Evolutionary conservation across 371 early-diverging fungal genomes (phyloP), one percentile per base, ranked within the genome.

Genomic region (Catenaria anguillulae): DNA sequence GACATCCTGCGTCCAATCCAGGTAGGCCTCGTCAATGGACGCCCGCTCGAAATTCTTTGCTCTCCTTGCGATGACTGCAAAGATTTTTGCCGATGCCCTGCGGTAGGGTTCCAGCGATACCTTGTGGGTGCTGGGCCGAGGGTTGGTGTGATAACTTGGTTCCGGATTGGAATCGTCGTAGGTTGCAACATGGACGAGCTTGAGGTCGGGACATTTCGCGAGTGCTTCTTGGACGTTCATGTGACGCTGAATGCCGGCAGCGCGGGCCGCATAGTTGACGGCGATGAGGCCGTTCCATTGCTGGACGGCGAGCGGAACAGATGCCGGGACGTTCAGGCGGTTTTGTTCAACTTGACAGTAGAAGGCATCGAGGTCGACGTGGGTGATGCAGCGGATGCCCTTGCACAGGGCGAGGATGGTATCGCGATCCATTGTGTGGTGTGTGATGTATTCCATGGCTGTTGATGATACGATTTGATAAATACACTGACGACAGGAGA

Each of bases 101-200:
- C 89, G 77, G 70, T 89, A 90, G n/a, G 82, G 80, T 55, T 89
- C 89, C 29, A 95, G 71, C 2, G 87, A 86, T 21, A 89, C 92
- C 70, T 97, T 97, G 71, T 97, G 94, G 0, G 90, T 88, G 26
- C 65, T 69, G 15, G 76, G 76, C 33, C 72, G 67, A 23, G 89
- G 89, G 2, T 79, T 70, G n/a, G 71, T 67, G 61, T 90, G 78
- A 65, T 94, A 92, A 0, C 73, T 74, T 0, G 81, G 76, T 4
- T 82, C 77, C 1, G 73, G 69, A 10, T 86, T 84, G 24, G 79
- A 83, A 12, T 72, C 74, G 3, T 79, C 78, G 64, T 84, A 87
- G 0, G 93, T 92, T 2, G 93, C 86, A 4, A 91, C 91, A 65
- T 95, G 96, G 29, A 90, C 83, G 19, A 90, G 67, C n/a, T 65